Evolutionary conservation across 257 asterid species (phyloP).

Genomic region (Schizonepeta tenuifolia): DNA sequence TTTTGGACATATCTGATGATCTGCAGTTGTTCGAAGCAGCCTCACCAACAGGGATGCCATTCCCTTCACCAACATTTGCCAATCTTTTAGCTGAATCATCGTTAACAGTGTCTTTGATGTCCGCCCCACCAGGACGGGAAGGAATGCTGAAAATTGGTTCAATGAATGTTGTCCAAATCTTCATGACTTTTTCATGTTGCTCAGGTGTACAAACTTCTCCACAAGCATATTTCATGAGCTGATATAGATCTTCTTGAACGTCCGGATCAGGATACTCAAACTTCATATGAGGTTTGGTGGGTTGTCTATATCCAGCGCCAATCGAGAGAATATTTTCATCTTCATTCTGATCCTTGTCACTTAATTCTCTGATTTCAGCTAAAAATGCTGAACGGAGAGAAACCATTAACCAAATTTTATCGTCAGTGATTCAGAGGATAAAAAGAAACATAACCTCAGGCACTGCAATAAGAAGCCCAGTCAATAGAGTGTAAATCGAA

Average conservation of each 20-base stretch:
- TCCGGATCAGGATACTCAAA: slow-evolving; percentile 77
- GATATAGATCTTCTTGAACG: slow-evolving; percentile 84
- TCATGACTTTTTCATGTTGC: slow-evolving; percentile 77
- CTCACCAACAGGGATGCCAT: slow-evolving; percentile 40
- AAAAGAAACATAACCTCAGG: slow-evolving; percentile 22
- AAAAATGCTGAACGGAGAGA: slow-evolving; percentile 60
- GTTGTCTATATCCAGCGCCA: slow-evolving; percentile 76
- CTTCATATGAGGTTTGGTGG: slow-evolving; percentile 66
- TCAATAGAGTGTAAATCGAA: slow-evolving; percentile 27
- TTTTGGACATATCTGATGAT: slow-evolving; percentile 43
- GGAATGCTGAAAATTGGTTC: slow-evolving; percentile 79
- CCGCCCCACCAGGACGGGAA: slow-evolving; percentile 50
- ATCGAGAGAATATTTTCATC: slow-evolving; percentile 65
- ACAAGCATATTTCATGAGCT: slow-evolving; percentile 80
- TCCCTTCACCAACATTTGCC: slow-evolving; percentile 44
- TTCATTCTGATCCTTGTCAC: slow-evolving; percentile 68
- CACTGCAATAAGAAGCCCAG: slow-evolving; percentile 28
- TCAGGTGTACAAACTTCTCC: slow-evolving; percentile 84
- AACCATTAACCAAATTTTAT: slow-evolving; percentile 31
- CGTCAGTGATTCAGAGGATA: slow-evolving; percentile 16
- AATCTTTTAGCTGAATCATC: slow-evolving; percentile 37
- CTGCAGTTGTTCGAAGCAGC: slow-evolving; percentile 37
- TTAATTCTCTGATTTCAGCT: slow-evolving; percentile 83
- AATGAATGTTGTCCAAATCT: slow-evolving; percentile 80
- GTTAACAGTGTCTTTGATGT: slow-evolving; percentile 42